These are phyloP conservation scores for Talaromyces stipitatus DNA, from an alignment of 495 filamentous ascomycete species.

Conservation along the genomic window DNA sequence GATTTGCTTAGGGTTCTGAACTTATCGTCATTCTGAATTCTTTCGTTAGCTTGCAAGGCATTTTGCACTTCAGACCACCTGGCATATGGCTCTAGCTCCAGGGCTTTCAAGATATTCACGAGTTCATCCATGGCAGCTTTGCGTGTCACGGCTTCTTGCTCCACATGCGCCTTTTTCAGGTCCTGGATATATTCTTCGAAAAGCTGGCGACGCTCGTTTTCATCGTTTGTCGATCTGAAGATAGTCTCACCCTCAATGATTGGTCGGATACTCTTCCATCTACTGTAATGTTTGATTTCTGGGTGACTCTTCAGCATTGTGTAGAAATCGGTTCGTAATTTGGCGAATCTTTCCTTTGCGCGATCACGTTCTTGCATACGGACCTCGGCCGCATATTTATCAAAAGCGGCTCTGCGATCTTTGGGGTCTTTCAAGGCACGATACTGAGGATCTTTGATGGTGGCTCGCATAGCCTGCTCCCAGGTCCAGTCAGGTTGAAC, in stretches of 20 bases:
- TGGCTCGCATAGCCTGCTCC: slow-evolving; percentile 80
- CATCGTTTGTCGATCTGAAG: slow-evolving; percentile 83
- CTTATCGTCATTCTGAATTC: slow-evolving; percentile 78
- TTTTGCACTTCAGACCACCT: slow-evolving; percentile 88
- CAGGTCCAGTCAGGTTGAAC: slow-evolving; percentile 89
- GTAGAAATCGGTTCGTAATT: slow-evolving; percentile 87
- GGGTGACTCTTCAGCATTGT: slow-evolving; percentile 95
- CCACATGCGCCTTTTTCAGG: slow-evolving; percentile 68
- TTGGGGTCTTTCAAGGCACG: slow-evolving; percentile 89
- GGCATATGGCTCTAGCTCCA: slow-evolving; percentile 87
- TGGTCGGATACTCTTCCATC: slow-evolving; percentile 92
- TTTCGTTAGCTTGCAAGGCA: slow-evolving; percentile 69
- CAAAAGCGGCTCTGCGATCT: slow-evolving; percentile 85
- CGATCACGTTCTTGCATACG: slow-evolving; percentile 89
- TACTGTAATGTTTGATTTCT: slow-evolving; percentile 95
- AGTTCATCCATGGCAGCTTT: slow-evolving; percentile 85
- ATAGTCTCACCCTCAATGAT: slow-evolving; percentile 95
- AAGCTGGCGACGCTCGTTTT: slow-evolving; percentile 80
- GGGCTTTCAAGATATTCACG: slow-evolving; percentile 67
- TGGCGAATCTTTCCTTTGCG: slow-evolving; percentile 88
- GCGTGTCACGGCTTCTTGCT: slow-evolving; percentile 61
- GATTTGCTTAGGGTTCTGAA: slow-evolving; percentile 81
- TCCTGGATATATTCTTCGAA: slow-evolving; percentile 91
- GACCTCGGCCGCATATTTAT: slow-evolving; percentile 90
- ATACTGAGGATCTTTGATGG: slow-evolving; percentile 92